Evolutionary conservation across 192 early-diverging fungal species (phyloP).

Genomic region (Dissophora globulifera): DNA sequence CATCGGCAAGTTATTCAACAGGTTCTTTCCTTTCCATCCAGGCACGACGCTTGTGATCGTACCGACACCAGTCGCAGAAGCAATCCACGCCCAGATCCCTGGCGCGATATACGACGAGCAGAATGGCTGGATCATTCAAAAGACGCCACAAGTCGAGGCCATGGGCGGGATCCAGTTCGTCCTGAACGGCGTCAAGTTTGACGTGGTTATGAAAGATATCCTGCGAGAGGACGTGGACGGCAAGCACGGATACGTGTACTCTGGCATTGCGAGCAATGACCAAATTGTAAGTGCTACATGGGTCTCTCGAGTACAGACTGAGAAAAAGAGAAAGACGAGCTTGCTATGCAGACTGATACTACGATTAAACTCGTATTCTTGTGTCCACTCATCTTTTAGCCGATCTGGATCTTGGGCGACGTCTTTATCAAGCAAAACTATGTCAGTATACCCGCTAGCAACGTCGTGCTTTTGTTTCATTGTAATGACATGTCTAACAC

Average conservation of each 20-base stretch:
- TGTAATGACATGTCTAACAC: too few relatives aligned
- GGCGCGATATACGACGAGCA: constrained; percentile 30
- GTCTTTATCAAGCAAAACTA: constrained; percentile 64
- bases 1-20: too few relatives aligned
- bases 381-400: too few relatives aligned
- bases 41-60: constrained; percentile 66
- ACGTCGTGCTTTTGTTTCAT: too few relatives aligned
- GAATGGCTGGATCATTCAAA: constrained; percentile 55
- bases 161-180: constrained; percentile 29
- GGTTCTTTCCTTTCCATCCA: background rate
- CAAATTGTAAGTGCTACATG: constrained; percentile 35
- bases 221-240: constrained; percentile 30
- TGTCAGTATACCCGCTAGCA: constrained; percentile 6
- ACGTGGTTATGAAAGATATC: constrained; percentile 50
- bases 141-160: constrained; percentile 27
- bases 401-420: constrained; percentile 57
- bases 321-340: too few relatives aligned
- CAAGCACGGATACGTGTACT: constrained; percentile 42
- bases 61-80: constrained; percentile 44
- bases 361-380: too few relatives aligned
- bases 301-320: too few relatives aligned
- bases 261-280: constrained; percentile 35
- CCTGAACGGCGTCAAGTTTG: constrained; percentile 33
- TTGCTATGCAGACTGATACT: too few relatives aligned
- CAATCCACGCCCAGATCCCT: constrained; percentile 56